Evolutionary conservation across 331 rosid genomes (phyloP).

Genomic region (Quercus phellos): DNA sequence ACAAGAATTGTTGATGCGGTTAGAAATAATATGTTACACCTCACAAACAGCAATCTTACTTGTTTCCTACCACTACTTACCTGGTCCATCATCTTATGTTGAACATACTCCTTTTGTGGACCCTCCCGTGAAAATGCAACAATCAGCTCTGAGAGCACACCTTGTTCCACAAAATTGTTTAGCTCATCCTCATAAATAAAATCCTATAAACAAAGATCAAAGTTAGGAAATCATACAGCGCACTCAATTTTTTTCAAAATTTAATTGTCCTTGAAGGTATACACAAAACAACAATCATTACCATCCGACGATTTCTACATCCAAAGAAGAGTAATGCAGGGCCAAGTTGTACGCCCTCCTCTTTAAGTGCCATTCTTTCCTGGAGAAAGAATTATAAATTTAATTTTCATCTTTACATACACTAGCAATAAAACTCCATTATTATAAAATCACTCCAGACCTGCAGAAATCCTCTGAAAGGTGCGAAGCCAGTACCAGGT

Average conservation of each 20-base stretch:
- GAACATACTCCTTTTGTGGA: slow-evolving; percentile 78
- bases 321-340: slow-evolving; percentile 87
- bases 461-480: slow-evolving; percentile 98
- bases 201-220: slow-evolving; percentile 52
- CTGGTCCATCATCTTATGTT: slow-evolving; percentile 73
- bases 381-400: slow-evolving; percentile 18
- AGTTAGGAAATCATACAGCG: slow-evolving; percentile 13
- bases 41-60: not conserved
- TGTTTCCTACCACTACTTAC: slow-evolving; percentile 37
- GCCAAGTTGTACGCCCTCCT: slow-evolving; percentile 66
- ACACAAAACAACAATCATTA: slow-evolving; percentile 19
- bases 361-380: slow-evolving; percentile 83
- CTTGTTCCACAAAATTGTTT: slow-evolving; percentile 62
- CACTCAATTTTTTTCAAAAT: not conserved
- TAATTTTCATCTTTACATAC: slow-evolving; percentile 1
- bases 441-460: slow-evolving; percentile 33
- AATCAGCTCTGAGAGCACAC: slow-evolving; percentile 66
- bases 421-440: not conserved
- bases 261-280: slow-evolving; percentile 2
- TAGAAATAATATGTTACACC: slow-evolving; percentile 12
- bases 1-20: slow-evolving; percentile 15
- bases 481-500: slow-evolving; percentile 99
- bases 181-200: slow-evolving; percentile 86
- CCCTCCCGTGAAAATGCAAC: slow-evolving; percentile 93
- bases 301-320: slow-evolving; percentile 90